A percentile compares a stretch with the other conserved stretches of the same genome.
phyloP scores from a whole-genome alignment of 495 filamentous ascomycete genomes.

The Annulohypoxylon moriforme region DNA sequence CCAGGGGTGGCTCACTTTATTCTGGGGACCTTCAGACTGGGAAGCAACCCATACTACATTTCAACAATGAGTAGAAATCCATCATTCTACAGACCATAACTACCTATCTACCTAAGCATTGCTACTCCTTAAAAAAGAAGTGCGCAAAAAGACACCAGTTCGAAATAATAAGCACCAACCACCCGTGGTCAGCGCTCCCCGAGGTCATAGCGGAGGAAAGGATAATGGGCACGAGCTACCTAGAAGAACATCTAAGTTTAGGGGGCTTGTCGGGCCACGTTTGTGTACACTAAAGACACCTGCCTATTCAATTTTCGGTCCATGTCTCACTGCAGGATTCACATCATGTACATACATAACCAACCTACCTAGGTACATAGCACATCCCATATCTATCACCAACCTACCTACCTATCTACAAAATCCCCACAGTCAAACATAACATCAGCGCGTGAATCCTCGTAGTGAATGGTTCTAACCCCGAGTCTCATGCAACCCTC shows the following conservation, averaged over 20 bases:
- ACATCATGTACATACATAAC: conserved; percentile 32
- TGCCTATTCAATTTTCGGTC: conserved; percentile 34
- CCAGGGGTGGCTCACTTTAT: background rate
- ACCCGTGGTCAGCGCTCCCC: background rate
- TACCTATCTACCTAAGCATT: conserved; percentile 1
- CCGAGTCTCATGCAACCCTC: conserved; percentile 3
- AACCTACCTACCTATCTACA: conserved; percentile 2
- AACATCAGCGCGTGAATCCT: conserved; percentile 18
- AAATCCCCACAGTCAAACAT: conserved; percentile 21
- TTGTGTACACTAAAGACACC: conserved; percentile 23
- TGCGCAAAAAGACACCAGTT: background rate
- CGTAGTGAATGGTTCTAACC: conserved; percentile 8
- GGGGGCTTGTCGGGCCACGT: conserved; percentile 7
- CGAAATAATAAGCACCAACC: conserved; percentile 18
- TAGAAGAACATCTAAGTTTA: conserved; percentile 5
- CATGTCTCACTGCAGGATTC: conserved; percentile 41
- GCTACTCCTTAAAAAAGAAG: conserved; percentile 15
- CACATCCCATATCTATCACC: background rate
- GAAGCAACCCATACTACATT: background rate
- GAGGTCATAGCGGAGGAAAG: conserved; percentile 13
- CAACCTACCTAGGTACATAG: conserved; percentile 4
- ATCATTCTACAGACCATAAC: conserved; percentile 16
- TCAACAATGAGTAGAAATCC: conserved; percentile 12
- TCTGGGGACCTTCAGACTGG: background rate
- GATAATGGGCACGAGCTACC: conserved; percentile 13